These are phyloP conservation scores for Colletotrichum sp. DNA, from an alignment of 2,329 filamentous ascomycete species.

Conservation along the genomic window DNA sequence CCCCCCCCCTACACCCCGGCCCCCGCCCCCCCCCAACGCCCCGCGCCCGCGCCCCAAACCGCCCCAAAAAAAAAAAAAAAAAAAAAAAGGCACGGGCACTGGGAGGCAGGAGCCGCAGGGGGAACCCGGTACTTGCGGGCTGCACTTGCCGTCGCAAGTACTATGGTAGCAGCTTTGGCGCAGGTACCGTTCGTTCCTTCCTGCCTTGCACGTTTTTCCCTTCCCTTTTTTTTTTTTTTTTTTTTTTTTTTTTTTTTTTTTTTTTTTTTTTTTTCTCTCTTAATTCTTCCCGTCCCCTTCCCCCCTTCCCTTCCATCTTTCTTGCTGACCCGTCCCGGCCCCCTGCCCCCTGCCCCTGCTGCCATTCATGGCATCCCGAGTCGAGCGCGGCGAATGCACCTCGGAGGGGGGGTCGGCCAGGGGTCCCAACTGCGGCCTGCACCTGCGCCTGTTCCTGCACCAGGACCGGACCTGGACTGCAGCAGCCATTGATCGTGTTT, in stretches of 20 bases:
- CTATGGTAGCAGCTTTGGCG: neutral
- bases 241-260: neutral
- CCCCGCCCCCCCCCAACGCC: too few species aligned
- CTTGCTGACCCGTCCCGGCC: neutral
- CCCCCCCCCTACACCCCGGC: too few species aligned
- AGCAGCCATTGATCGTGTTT: neutral
- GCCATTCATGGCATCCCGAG: neutral
- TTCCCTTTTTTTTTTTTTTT: neutral
- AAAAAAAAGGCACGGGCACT: neutral
- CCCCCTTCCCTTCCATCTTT: neutral
- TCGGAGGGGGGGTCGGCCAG: neutral
- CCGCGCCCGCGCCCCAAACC: too few species aligned
- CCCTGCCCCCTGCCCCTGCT: neutral
- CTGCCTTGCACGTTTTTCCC: neutral
- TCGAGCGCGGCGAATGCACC: neutral
- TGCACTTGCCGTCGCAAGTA: neutral
- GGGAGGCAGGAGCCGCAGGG: neutral
- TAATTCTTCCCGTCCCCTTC: neutral
- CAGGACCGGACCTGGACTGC: neutral
- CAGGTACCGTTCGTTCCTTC: constrained; percentile 19
- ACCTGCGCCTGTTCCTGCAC: neutral
- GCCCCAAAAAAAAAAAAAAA: neutral
- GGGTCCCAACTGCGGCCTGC: neutral
- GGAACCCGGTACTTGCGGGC: constrained; percentile 9
- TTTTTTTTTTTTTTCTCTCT: neutral